Conservation (phyloP, 2,329 filamentous ascomycete species). For the Phialophora chinensis region DNA sequence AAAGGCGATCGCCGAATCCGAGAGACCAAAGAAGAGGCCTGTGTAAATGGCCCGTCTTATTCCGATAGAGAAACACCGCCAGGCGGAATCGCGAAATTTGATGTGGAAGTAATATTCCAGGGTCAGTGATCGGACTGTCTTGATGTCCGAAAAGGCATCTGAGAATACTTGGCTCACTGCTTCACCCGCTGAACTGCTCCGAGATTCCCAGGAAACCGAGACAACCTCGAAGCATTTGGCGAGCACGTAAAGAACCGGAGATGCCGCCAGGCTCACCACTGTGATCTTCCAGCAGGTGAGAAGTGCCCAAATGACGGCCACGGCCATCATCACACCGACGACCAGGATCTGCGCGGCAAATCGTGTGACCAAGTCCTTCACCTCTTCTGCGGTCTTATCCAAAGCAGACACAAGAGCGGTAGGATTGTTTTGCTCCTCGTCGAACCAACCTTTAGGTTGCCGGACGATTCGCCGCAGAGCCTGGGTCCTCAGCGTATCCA, state of each 20-base stretch:
- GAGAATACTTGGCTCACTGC: conserved; percentile 67
- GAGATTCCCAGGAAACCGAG: conserved; percentile 73
- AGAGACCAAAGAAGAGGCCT: conserved; percentile 77
- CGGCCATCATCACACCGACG: conserved; percentile 68
- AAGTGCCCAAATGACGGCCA: conserved; percentile 77
- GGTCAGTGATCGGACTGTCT: conserved; percentile 75
- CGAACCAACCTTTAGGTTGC: conserved; percentile 82
- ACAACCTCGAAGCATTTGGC: conserved; percentile 69
- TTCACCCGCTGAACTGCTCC: conserved; percentile 68
- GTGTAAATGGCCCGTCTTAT: conserved; percentile 69
- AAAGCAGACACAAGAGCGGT: conserved; percentile 71
- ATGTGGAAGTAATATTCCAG: conserved; percentile 73
- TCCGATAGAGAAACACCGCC: conserved; percentile 64
- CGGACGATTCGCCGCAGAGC: conserved; percentile 73
- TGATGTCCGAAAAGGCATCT: conserved; percentile 79
- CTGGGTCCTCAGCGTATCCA: conserved; percentile 70
- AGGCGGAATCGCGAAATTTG: conserved; percentile 64
- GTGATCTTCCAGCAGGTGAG: conserved; percentile 79
- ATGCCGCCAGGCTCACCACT: conserved; percentile 72
- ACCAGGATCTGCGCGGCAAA: conserved; percentile 75
- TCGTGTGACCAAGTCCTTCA: conserved; percentile 78
- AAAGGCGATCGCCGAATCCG: conserved; percentile 73
- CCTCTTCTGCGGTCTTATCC: conserved; percentile 84
- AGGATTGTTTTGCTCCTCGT: conserved; percentile 68
- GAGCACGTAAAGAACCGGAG: conserved; percentile 70